Evolutionary conservation across 352 stramenopile genomes (phyloP).

Genomic region (Globisporangium emineosum): DNA sequence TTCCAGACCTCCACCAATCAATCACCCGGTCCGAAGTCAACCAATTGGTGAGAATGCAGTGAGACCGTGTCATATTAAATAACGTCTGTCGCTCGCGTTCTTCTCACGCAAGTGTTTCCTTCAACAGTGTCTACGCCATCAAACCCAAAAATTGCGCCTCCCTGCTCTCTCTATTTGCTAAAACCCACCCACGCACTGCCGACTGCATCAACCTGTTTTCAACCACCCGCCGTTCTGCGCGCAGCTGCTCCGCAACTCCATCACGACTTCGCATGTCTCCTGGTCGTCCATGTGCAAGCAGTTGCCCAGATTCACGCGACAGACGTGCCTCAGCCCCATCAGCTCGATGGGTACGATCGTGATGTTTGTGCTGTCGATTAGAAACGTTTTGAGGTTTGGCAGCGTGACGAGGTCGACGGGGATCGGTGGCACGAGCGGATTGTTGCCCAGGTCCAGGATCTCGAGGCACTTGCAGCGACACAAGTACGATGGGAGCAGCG

Average conservation of each 20-base stretch:
- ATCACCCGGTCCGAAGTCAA: not conserved
- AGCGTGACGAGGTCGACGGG: slow-evolving; percentile 43
- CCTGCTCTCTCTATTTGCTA: not conserved
- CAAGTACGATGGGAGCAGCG: slow-evolving; percentile 43
- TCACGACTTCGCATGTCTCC: slow-evolving; percentile 62
- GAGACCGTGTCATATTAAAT: not conserved
- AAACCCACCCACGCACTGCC: not conserved
- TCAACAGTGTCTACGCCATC: slow-evolving; percentile 3
- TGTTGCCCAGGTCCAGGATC: slow-evolving; percentile 69
- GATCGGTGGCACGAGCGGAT: slow-evolving; percentile 46
- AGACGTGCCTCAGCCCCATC: slow-evolving; percentile 43
- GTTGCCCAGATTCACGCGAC: slow-evolving; percentile 56
- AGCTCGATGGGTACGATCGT: slow-evolving; percentile 62
- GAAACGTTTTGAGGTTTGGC: slow-evolving; percentile 55
- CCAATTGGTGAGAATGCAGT: not conserved
- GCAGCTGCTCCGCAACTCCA: slow-evolving; percentile 49
- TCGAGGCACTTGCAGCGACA: slow-evolving; percentile 44
- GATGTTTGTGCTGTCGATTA: slow-evolving; percentile 53
- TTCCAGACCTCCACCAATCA: not conserved
- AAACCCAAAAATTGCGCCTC: slow-evolving; percentile 4
- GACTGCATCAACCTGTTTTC: slow-evolving; percentile 34
- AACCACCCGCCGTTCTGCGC: slow-evolving; percentile 59
- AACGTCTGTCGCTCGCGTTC: not conserved
- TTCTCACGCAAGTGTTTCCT: not conserved
- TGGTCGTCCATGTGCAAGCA: slow-evolving; percentile 57